Base-by-base conservation (phyloP, 805 yeast genomes). In the Maudiozyma barnettii region DNA sequence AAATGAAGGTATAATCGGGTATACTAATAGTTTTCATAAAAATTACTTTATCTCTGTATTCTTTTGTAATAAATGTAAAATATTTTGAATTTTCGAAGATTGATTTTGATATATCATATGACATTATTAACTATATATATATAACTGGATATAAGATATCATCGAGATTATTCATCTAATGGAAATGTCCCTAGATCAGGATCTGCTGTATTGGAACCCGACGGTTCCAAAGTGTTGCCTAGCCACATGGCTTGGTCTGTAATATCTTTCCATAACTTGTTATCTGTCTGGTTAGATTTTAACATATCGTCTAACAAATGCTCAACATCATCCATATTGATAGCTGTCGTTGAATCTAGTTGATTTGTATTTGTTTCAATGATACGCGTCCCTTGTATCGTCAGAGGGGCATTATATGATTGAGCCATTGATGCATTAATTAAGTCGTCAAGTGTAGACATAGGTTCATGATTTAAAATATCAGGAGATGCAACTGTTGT, bases 161-260 rank as follows among this genome's bases (percentile, higher is more conserved):
- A n/a, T n/a, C n/a, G n/a, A n/a, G n/a, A n/a, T 33, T 16, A 37
- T 10, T 26, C 43, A 21, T 49, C 52, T 30, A 49, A 16, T 21
- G 47, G 35, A 18, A 52, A 44, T 14, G 49, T 59, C 13, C 60
- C 58, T 43, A 56, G 49, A 36, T 55, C 55, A 26, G 51, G 45
- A 43, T 60, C 64, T 13, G 53, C 58, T 3, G 55, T 60, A 7
- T 55, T 54, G 0, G 64, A 51, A 2, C 53, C 59, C 2, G 64
- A 49, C 13, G 64, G 63, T 36, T 62, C 65, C 59, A 56, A 58
- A 2, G 60, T 53, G 40, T 70, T 77, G 48, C 75, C 75, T 47
- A 84, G 63, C 95, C 95, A 84, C 54, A 77, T 80, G 0, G 90
- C 90, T 56, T 83, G 87, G 56, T 76, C 77, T 0, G 89, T 79